Percentiles rank a stretch among this genome's conserved stretches.
Evolutionary conservation across 345 rosid genomes (phyloP).

Genomic region (Hibiscus trionum): DNA sequence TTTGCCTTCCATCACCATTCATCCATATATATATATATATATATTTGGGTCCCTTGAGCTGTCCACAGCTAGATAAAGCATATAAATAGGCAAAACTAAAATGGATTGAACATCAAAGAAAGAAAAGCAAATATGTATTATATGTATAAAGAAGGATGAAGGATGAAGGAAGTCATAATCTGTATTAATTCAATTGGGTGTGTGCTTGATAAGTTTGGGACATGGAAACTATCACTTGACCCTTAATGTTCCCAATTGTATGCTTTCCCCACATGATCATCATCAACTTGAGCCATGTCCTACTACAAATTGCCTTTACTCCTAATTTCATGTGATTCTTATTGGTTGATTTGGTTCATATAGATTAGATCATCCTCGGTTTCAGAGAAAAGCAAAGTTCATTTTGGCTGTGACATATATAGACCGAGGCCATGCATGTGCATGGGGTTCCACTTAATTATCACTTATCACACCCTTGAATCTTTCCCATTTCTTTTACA

Average conservation of each 20-base stretch:
- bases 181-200: conserved; percentile 19
- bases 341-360: conserved; percentile 4
- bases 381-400: neutral
- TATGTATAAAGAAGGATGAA: neutral
- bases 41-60: neutral
- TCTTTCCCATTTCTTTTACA: neutral
- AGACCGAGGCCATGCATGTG: conserved; percentile 24
- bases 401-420: neutral
- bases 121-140: neutral
- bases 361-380: neutral
- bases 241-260: conserved; percentile 21
- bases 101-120: neutral
- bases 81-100: neutral
- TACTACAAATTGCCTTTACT: neutral
- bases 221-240: conserved; percentile 15
- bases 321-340: neutral
- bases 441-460: conserved; percentile 9
- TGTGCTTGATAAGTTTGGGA: conserved; percentile 10
- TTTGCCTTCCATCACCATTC: neutral
- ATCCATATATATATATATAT: neutral
- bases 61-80: neutral
- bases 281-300: conserved; percentile 11
- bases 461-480: neutral
- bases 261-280: conserved; percentile 20
- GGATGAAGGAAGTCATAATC: conserved; percentile 12